Conservation (phyloP, 2,329 filamentous ascomycete genomes). For the Alternaria metachromatica region DNA sequence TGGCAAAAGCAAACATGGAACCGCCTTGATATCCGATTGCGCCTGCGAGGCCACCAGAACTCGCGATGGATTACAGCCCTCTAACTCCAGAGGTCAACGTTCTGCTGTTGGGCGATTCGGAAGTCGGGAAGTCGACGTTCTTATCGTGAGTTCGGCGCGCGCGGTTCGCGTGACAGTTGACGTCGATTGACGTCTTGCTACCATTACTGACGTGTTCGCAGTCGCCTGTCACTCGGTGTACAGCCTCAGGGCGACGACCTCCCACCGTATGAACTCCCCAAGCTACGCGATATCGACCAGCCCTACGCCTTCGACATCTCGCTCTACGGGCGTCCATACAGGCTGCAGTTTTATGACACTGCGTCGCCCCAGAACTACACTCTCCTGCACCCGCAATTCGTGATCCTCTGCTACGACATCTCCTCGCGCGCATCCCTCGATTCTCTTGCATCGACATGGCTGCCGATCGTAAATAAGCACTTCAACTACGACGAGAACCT, state of each 20-base stretch:
- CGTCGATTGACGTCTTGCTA: background rate
- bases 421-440: slow-evolving; percentile 59
- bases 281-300: slow-evolving; percentile 62
- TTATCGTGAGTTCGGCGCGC: slow-evolving; percentile 59
- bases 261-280: slow-evolving; percentile 48
- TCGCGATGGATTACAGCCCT: slow-evolving; percentile 27
- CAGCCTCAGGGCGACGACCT: slow-evolving; percentile 33
- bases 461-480: slow-evolving; percentile 54
- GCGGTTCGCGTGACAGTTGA: background rate
- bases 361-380: slow-evolving; percentile 64
- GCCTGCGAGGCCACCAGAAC: background rate
- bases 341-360: slow-evolving; percentile 64
- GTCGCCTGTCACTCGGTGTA: slow-evolving; percentile 43
- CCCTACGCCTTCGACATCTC: slow-evolving; percentile 66
- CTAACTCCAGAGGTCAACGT: slow-evolving; percentile 49
- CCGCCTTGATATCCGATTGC: slow-evolving; percentile 5
- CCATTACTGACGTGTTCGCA: slow-evolving; percentile 10
- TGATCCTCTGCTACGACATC: slow-evolving; percentile 67
- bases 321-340: slow-evolving; percentile 62
- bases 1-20: slow-evolving; percentile 20
- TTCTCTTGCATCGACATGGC: slow-evolving; percentile 56
- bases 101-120: slow-evolving; percentile 64
- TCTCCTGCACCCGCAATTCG: slow-evolving; percentile 59
- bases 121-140: slow-evolving; percentile 68
- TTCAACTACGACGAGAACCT: slow-evolving; percentile 61